A percentile compares a stretch with the other conserved stretches of the same genome.
phyloP scores from a whole-genome alignment of 2,329 filamentous ascomycete genomes.

The Dothiorella sarmentorum region DNA sequence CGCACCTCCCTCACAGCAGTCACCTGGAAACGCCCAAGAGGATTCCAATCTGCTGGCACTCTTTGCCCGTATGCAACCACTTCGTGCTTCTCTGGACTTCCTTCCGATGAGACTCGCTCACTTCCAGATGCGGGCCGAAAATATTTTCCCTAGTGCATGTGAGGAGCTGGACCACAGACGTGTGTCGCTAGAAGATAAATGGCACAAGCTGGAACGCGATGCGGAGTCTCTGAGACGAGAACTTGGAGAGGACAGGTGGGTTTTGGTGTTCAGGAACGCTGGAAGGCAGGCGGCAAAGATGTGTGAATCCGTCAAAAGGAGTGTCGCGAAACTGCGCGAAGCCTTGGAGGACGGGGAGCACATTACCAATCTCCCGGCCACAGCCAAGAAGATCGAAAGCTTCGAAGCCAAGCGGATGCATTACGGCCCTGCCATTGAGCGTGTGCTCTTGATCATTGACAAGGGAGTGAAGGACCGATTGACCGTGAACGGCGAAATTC shows the following conservation, averaged over 20 bases:
- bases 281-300: constrained; percentile 91
- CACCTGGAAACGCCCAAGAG: constrained; percentile 62
- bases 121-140: constrained; percentile 74
- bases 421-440: constrained; percentile 88
- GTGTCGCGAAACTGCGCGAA: constrained; percentile 76
- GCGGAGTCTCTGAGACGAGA: constrained; percentile 86
- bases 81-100: constrained; percentile 91
- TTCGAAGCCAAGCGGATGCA: constrained; percentile 95
- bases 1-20: constrained; percentile 54
- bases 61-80: constrained; percentile 91
- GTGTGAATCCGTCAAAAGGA: constrained; percentile 91
- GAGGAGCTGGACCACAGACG: constrained; percentile 79
- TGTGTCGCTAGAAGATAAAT: constrained; percentile 73
- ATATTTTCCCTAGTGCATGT: constrained; percentile 83
- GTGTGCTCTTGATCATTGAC: constrained; percentile 88
- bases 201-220: constrained; percentile 84
- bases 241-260: constrained; percentile 92
- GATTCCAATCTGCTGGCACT: constrained; percentile 84
- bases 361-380: constrained; percentile 55
- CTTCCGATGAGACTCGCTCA: constrained; percentile 89
- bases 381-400: constrained; percentile 82
- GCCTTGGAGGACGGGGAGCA: constrained; percentile 61
- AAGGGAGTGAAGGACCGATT: constrained; percentile 93
- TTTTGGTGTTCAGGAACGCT: constrained; percentile 90
- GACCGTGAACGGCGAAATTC: constrained; percentile 92